Percentiles rank a stretch among this genome's conserved stretches.
phyloP scores from a whole-genome alignment of 2,329 filamentous ascomycete genomes.

The Pseudopithomyces maydicus region DNA sequence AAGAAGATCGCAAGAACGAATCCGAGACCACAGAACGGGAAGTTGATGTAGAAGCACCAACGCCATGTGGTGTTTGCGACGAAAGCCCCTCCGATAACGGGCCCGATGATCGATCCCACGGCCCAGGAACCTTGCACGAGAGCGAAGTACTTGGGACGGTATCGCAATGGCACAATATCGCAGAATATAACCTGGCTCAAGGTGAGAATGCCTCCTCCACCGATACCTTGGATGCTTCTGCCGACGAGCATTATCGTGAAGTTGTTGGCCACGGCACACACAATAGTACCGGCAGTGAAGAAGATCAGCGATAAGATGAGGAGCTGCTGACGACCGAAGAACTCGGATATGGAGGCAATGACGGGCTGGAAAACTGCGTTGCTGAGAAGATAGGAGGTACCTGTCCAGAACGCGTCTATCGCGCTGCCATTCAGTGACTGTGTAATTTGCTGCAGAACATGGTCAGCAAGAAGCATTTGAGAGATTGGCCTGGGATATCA shows the following conservation, averaged over 20 bases:
- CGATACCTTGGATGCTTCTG: slow-evolving; percentile 45
- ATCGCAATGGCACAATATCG: slow-evolving; percentile 50
- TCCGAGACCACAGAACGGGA: slow-evolving; percentile 55
- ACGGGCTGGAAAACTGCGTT: slow-evolving; percentile 65
- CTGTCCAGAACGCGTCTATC: slow-evolving; percentile 69
- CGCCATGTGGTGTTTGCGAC: slow-evolving; percentile 59
- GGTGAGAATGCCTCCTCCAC: slow-evolving; percentile 47
- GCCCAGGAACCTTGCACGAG: slow-evolving; percentile 54
- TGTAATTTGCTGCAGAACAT: slow-evolving; percentile 25
- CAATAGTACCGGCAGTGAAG: slow-evolving; percentile 53
- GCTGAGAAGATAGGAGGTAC: slow-evolving; percentile 71
- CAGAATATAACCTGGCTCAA: slow-evolving; percentile 52
- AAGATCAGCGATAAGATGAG: slow-evolving; percentile 47
- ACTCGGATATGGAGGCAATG: slow-evolving; percentile 46
- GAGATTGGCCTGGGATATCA: background rate
- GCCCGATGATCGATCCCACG: slow-evolving; percentile 59
- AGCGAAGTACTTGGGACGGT: slow-evolving; percentile 49
- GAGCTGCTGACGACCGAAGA: slow-evolving; percentile 57
- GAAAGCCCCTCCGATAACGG: slow-evolving; percentile 55
- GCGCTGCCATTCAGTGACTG: slow-evolving; percentile 28
- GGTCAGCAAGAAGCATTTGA: background rate
- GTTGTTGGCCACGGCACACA: slow-evolving; percentile 46
- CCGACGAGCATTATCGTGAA: slow-evolving; percentile 43
- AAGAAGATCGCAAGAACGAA: slow-evolving; percentile 29
- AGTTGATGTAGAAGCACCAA: slow-evolving; percentile 70